These are phyloP conservation scores for Monilinia aucupariae DNA, from an alignment of 2,329 filamentous ascomycete genomes.

Conservation along the genomic window DNA sequence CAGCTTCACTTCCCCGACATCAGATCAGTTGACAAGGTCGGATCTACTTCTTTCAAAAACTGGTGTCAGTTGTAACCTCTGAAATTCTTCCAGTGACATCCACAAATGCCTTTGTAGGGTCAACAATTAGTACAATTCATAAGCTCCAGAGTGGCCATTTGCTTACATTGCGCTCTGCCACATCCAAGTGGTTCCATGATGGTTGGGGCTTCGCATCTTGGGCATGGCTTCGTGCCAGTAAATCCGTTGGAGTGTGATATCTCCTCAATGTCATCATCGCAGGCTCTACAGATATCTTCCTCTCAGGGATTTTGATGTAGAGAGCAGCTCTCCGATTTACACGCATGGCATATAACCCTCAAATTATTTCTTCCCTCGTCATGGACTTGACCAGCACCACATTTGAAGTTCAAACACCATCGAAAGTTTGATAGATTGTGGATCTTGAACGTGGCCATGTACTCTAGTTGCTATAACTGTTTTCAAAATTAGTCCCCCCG, in stretches of 20 bases:
- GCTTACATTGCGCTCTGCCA: not conserved
- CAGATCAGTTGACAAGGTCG: too few relatives aligned
- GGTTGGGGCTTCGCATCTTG: not conserved
- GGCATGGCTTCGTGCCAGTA: not conserved
- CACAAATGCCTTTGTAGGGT: not conserved
- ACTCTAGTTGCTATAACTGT: conserved; percentile 1
- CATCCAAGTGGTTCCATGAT: not conserved
- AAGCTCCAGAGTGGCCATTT: not conserved
- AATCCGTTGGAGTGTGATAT: fast-evolving
- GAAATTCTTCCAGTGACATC: not conserved
- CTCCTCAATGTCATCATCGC: not conserved
- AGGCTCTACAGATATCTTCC: not conserved
- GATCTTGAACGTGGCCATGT: not conserved
- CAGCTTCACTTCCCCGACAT: too few relatives aligned
- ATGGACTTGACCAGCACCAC: not conserved
- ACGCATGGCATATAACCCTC: not conserved
- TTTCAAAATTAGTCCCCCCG: not conserved
- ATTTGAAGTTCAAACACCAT: not conserved
- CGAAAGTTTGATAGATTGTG: not conserved
- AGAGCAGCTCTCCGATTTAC: not conserved
- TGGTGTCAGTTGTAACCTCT: not conserved
- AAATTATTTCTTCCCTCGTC: too few relatives aligned
- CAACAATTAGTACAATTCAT: not conserved
- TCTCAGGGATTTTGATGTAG: not conserved
- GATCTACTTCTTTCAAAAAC: not conserved